Percentiles rank a stretch among this genome's conserved stretches.
Conservation (phyloP, 2,329 filamentous ascomycete genomes). For the Penicillium palitans region DNA sequence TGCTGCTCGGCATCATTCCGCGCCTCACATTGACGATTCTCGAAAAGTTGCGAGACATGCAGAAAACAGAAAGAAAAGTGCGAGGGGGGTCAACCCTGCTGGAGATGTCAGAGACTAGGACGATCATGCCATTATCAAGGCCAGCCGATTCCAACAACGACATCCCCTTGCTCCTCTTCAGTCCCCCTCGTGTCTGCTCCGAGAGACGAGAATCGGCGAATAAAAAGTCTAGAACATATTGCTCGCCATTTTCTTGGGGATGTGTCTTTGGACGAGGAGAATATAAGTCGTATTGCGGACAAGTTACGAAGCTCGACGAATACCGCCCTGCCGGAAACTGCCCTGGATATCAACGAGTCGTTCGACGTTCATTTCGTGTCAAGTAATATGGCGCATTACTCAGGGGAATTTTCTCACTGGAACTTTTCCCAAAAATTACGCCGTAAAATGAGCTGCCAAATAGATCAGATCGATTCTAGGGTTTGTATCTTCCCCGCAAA, state of each 20-base stretch:
- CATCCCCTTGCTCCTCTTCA: neutral
- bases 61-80: conserved; percentile 58
- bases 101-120: conserved; percentile 52
- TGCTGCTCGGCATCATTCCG: neutral
- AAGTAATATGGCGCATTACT: conserved; percentile 31
- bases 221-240: conserved; percentile 15
- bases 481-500: conserved; percentile 18
- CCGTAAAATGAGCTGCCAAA: conserved; percentile 40
- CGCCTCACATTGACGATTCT: neutral
- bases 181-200: neutral
- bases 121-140: conserved; percentile 50
- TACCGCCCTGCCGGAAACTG: conserved; percentile 1
- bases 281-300: conserved; percentile 10
- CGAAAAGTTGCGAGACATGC: conserved; percentile 53
- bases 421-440: conserved; percentile 45
- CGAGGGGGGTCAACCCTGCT: conserved; percentile 55
- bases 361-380: conserved; percentile 15
- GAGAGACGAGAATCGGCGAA: neutral
- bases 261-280: conserved; percentile 16
- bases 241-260: conserved; percentile 19
- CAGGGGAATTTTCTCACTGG: conserved; percentile 46
- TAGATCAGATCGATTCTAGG: conserved; percentile 29
- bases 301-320: conserved; percentile 4
- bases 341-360: conserved; percentile 16
- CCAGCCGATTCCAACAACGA: conserved; percentile 32